Evolutionary conservation across 2,329 filamentous ascomycete genomes (phyloP), one percentile per base, ranked within the genome.

Genomic region (Pestalotiopsis sp.): DNA sequence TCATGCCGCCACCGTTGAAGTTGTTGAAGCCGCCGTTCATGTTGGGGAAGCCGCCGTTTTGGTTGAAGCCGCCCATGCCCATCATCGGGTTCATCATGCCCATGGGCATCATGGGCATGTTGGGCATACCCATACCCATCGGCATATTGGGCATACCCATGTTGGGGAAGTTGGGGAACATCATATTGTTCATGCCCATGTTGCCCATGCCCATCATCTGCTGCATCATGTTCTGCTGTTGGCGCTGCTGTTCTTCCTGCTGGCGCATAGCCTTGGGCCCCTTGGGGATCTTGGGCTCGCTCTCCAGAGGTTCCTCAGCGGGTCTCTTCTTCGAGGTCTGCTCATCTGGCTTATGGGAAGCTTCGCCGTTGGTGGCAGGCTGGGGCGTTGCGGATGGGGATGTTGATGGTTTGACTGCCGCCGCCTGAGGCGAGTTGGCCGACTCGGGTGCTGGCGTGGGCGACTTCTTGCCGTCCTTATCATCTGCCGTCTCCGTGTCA

Each of bases 261-360:
- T 83, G 86, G 73, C 87, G 88, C 89, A 90, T 92, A 49, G 87
- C 89, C 77, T 89, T 90, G 2, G 89, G 90, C 0, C 85, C 89
- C 74, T 91, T 91, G 60, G 89, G 88, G 56, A 91, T 88, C 76
- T 87, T 88, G 56, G 88, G 87, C 17, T 62, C 59, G 73, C 91
- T 90, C 73, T 90, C 89, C 6, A 87, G 82, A 39, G 85, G 85
- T 66, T 94, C 91, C 45, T 95, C 93, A 14, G 94, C 94, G 12
- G 92, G 88, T 25, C 96, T 90, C 83, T 98, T 99, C 82, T 93
- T 96, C 31, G 88, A 83, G 68, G 41, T 57, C n/a, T 56, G 56
- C 59, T 73, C 72, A 7, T 75, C 67, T 9, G 71, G 41, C 49
- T 75, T 76, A 9, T 70, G 66, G 3, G 70, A 59, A 31, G 73